These are phyloP conservation scores for Breviolum minutum DNA, from an alignment of 73 alveolate genomes.

Conservation along the genomic window DNA sequence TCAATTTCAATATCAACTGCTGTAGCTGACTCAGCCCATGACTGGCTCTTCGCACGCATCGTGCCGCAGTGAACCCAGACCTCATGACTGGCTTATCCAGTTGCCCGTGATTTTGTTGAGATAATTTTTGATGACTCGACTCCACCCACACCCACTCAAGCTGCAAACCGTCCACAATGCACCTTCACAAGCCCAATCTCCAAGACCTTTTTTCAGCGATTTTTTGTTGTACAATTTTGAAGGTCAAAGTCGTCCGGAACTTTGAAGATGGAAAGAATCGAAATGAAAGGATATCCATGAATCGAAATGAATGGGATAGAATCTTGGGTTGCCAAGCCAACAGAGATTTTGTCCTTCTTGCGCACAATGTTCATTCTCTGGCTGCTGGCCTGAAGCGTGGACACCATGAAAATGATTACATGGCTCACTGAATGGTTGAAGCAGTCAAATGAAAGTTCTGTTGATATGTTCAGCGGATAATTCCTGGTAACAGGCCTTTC, in stretches of 20 bases:
- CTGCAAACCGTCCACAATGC: conserved; percentile 23
- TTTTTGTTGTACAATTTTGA: too few species aligned
- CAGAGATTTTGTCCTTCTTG: conserved; percentile 21
- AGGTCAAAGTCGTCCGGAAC: too few species aligned
- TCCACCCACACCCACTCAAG: not conserved
- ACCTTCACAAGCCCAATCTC: conserved; percentile 33
- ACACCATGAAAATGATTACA: too few species aligned
- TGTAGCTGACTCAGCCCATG: not conserved
- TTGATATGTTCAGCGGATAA: not conserved
- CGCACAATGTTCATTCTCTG: conserved; percentile 12
- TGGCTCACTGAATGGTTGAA: too few species aligned
- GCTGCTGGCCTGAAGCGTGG: conserved; percentile 23
- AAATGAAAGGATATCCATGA: not conserved
- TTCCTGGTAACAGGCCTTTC: not conserved
- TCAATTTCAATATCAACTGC: too few species aligned
- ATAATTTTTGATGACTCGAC: not conserved
- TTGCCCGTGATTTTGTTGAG: too few species aligned
- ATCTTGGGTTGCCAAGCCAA: conserved; percentile 19
- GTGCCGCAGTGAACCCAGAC: conserved; percentile 32
- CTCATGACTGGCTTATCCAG: not conserved
- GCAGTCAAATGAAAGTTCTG: not conserved
- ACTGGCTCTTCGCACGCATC: conserved; percentile 41
- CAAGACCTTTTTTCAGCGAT: not conserved
- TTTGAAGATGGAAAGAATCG: not conserved
- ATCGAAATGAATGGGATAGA: not conserved